Conservation (phyloP, 148 eudicot species). For the Fagopyrum tataricum region DNA sequence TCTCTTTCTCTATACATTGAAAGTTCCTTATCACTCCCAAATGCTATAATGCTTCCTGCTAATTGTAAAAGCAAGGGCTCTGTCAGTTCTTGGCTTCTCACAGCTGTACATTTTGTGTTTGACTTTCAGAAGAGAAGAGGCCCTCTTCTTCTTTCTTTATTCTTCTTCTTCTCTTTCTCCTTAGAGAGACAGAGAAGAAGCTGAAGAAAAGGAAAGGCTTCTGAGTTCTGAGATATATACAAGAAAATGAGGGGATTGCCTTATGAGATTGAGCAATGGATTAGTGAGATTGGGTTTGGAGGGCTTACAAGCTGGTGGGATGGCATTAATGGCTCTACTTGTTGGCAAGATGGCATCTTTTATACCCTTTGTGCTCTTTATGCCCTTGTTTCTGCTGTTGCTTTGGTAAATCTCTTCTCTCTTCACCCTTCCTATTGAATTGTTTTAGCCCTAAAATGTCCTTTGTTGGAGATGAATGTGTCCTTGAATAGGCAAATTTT, state of each 20-base stretch:
- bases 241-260: slow-evolving; percentile 36
- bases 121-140: slow-evolving; percentile 7
- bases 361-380: slow-evolving; percentile 60
- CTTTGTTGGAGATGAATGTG: neutral
- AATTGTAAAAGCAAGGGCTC: neutral
- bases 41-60: slow-evolving; percentile 16
- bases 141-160: neutral
- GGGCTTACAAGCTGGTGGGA: slow-evolving; percentile 54
- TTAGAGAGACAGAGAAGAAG: slow-evolving; percentile 3
- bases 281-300: slow-evolving; percentile 20
- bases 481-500: neutral
- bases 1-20: neutral
- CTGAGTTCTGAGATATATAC: neutral
- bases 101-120: slow-evolving; percentile 16
- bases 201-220: slow-evolving; percentile 4
- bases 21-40: neutral
- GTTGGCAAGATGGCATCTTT: slow-evolving; percentile 86
- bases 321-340: slow-evolving; percentile 50
- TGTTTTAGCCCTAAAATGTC: neutral
- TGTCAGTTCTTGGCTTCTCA: slow-evolving; percentile 18
- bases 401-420: slow-evolving; percentile 41
- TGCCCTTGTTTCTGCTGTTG: slow-evolving; percentile 63
- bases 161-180: slow-evolving; percentile 9
- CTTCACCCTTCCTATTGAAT: neutral
- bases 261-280: slow-evolving; percentile 23